Evolutionary conservation across 495 filamentous ascomycete genomes (phyloP).

Genomic region (Monascus purpureus): DNA sequence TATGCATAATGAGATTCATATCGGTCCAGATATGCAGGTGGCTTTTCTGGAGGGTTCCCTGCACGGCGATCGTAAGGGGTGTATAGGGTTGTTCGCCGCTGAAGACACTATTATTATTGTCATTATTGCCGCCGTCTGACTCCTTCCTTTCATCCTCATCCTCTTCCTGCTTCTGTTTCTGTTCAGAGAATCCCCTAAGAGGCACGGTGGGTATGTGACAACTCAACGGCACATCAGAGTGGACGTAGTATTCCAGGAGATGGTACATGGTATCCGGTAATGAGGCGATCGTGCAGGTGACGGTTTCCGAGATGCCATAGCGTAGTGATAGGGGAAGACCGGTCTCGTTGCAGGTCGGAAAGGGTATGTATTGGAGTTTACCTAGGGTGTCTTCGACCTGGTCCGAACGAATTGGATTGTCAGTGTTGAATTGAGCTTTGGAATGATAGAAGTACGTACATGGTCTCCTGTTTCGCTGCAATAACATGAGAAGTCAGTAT

Average conservation of each 20-base stretch:
- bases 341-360: constrained; percentile 86
- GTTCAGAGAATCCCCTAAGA: constrained; percentile 5
- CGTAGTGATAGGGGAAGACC: constrained; percentile 62
- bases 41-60: constrained; percentile 74
- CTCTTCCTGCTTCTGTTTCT: neutral
- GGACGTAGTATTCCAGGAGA: constrained; percentile 96
- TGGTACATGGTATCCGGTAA: constrained; percentile 88
- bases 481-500: neutral
- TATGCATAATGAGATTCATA: constrained; percentile 79
- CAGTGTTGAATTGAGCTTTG: constrained; percentile 1
- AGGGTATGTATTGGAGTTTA: constrained; percentile 87
- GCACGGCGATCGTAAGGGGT: constrained; percentile 67
- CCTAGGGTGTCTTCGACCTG: constrained; percentile 69
- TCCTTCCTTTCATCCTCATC: constrained; percentile 5
- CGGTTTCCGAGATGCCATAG: constrained; percentile 63
- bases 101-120: neutral
- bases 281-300: constrained; percentile 83
- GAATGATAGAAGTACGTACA: neutral
- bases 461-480: neutral
- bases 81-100: constrained; percentile 33
- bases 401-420: constrained; percentile 3
- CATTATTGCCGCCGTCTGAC: constrained; percentile 2
- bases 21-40: constrained; percentile 85
- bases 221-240: constrained; percentile 84
- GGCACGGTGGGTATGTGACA: constrained; percentile 83